Evolutionary conservation across 2,329 filamentous ascomycete species (phyloP), one percentile per base, ranked within the genome.

Genomic region (Arthroderma sp.): DNA sequence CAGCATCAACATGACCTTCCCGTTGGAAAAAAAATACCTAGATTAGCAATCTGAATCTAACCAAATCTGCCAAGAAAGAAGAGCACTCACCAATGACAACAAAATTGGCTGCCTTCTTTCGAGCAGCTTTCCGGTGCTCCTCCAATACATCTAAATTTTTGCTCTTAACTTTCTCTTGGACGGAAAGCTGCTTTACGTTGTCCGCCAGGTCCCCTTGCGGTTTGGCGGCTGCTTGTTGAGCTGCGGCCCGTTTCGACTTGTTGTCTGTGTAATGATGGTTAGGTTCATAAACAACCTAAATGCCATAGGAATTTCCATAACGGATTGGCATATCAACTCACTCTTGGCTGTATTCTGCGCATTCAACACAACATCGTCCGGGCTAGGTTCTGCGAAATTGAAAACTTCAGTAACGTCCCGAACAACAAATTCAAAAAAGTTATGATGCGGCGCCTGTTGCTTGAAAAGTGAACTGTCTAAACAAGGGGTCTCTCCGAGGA

Each of bases 1-100:
- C 91, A 43, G 93, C 89, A 62, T 98, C 91, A 45, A 98, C 91
- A 61, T 98, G 91, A 9, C 91, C 87, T 86, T 29, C 28, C 38
- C 8, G 3, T 22, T 22, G 15, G 15, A 31, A 59, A 45, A 45
- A 22, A 3, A 22, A 22, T 22, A 22, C 15, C 15, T 3, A 50
- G 52, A 46, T 60, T 51, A 57, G 50, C 40, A 41, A 42, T n/a
- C 5, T 9, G 37, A 45, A 29, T 9, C n/a, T 5, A 5, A 36
- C 57, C 58, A 28, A 6, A 29, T 36, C 29, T 11, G 46, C 4
- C 15, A 3, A 22, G 15, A 22, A 11, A 6, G 6, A 9, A 39
- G 2, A 3, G 9, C 9, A 44, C 48, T 42, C 69, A 88, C 85
- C 87, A 54, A 94, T 87, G 31, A 95, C 88, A 5, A 94, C 87